Base-by-base conservation (phyloP, 805 yeast genomes). In the Hanseniaspora hatyaiensis region DNA sequence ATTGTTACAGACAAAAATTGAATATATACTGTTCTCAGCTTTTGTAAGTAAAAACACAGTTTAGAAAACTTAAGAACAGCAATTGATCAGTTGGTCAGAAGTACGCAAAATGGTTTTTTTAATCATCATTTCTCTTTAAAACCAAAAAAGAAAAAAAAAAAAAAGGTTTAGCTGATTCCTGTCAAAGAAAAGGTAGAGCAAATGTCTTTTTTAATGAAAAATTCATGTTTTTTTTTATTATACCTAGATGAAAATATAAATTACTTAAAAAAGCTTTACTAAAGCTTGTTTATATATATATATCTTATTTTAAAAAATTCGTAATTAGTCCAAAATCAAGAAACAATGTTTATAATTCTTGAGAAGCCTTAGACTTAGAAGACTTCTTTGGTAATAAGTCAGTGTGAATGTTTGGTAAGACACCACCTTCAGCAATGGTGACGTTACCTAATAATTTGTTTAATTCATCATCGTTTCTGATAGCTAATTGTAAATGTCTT, bases 381-480 rank as follows among this genome's bases (percentile, higher is more conserved):
- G 79, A 68, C 73, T 80, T 80, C 74, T 81, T 76, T 68, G 89
- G 88, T 63, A 88, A 79, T 69, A 88, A 80, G 74, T 81, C 80
- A 72, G 80, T 86, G 74, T 85, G 95, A 66, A 87, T 84, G 80
- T 86, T 85, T 74, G 96, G 96, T 70, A 88, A 78, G 61, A 89
- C 96, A 84, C 96, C 96, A 81, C 96, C 96, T 72, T 87, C 94
- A 58, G 96, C 96, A 63, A 88, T 89, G 56, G 96, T 88, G 57
- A 89, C 98, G 68, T 86, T 86, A 55, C 81, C 79, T 57, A 89
- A 76, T 62, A 88, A 78, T 71, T 84, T 87, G 84, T 89, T 88
- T 70, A 89, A 78, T 73, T 89, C 96, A 73, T 89, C 96, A 77
- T 89, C 97, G 67, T 88, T 89, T 78, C 97, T 85, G 77, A 88